These are phyloP conservation scores for Ceratocystis cubensis DNA, from an alignment of 2,329 filamentous ascomycete species.

Conservation along the genomic window DNA sequence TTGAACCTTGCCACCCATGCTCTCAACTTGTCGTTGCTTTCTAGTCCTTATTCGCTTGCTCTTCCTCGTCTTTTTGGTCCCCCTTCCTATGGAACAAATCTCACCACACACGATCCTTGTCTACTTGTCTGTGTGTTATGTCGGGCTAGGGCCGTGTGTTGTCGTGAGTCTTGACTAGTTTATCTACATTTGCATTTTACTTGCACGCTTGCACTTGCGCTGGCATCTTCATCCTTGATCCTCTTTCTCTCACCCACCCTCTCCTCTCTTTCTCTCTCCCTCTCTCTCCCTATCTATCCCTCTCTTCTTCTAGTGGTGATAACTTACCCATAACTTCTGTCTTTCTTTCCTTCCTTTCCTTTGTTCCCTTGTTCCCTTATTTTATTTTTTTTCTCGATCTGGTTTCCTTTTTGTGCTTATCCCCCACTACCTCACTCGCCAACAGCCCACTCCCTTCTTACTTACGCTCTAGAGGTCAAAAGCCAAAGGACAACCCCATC, in stretches of 20 bases:
- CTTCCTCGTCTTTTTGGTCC: constrained; percentile 1
- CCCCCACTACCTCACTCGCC: constrained; percentile 3
- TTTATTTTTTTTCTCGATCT: constrained; percentile 12
- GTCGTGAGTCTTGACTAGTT: not conserved
- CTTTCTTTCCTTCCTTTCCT: constrained; percentile 12
- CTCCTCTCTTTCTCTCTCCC: constrained; percentile 2
- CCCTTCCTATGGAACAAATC: constrained; percentile 12
- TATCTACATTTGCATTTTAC: constrained; percentile 11
- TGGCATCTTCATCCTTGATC: constrained; percentile 13
- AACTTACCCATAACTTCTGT: not conserved
- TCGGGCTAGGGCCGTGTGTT: constrained; percentile 7
- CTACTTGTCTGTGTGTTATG: constrained; percentile 9
- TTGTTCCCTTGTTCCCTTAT: constrained; percentile 2
- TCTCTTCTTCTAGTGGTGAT: constrained; percentile 2
- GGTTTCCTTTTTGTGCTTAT: not conserved
- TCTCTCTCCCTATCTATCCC: constrained; percentile 8
- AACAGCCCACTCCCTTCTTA: too few species aligned
- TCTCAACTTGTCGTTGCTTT: constrained; percentile 2
- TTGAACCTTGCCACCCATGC: constrained; percentile 10
- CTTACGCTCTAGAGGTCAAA: too few species aligned
- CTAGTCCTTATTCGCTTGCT: constrained; percentile 1
- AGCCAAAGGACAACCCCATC: too few species aligned
- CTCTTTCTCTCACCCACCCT: constrained; percentile 6
- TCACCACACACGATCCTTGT: constrained; percentile 6
- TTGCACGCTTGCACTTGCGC: not conserved